These are phyloP conservation scores for Rhododendron griersonianum DNA, from an alignment of 148 eudicot genomes.

Conservation along the genomic window DNA sequence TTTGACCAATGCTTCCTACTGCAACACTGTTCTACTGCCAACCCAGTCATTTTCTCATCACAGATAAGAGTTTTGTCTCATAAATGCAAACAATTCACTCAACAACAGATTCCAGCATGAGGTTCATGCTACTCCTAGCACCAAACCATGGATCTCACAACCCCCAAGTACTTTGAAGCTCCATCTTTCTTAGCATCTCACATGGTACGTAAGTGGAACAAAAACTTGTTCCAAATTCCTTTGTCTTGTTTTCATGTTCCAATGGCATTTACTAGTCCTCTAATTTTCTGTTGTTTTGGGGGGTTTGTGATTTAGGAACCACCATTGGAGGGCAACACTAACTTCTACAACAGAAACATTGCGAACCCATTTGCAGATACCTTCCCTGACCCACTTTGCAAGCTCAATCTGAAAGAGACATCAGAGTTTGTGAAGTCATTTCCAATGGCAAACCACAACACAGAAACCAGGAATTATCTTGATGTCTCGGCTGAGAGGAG, in stretches of 20 bases:
- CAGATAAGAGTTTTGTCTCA: background rate
- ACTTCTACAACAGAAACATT: conserved; percentile 17
- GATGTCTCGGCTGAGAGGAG: conserved; percentile 36
- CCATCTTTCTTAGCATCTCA: conserved; percentile 24
- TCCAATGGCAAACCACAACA: conserved; percentile 33
- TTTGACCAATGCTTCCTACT: conserved; percentile 1
- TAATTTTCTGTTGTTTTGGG: conserved; percentile 4
- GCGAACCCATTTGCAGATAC: conserved; percentile 58
- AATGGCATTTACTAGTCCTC: background rate
- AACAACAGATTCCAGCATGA: background rate
- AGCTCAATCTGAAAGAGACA: conserved; percentile 63
- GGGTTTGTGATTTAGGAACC: conserved; percentile 21
- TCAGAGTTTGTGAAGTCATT: conserved; percentile 73
- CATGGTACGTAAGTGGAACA: conserved; percentile 16
- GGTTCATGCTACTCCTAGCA: background rate
- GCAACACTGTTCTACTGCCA: conserved; percentile 12
- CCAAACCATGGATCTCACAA: conserved; percentile 26
- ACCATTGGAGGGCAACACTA: conserved; percentile 16
- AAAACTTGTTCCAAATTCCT: background rate
- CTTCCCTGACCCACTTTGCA: conserved; percentile 62
- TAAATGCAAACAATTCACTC: conserved; percentile 7
- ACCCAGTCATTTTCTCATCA: conserved; percentile 12
- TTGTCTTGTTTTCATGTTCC: background rate
- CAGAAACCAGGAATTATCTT: conserved; percentile 15
- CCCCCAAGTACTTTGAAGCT: conserved; percentile 26